A percentile compares a stretch with the other conserved stretches of the same genome.
These are phyloP conservation scores for Trichoderma arundinaceum DNA, from an alignment of 2,329 filamentous ascomycete species.

Conservation along the genomic window DNA sequence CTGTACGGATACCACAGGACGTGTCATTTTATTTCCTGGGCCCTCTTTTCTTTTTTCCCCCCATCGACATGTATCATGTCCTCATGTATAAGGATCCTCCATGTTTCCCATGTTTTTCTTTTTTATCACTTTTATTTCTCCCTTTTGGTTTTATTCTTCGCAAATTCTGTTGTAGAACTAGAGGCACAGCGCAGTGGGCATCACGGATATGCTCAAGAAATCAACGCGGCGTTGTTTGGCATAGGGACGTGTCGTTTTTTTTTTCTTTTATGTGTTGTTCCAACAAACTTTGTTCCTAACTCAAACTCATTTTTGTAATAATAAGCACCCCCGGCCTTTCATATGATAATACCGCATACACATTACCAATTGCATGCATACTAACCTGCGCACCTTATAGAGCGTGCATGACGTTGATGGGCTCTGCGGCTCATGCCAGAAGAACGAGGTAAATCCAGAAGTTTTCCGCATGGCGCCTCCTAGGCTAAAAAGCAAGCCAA, in stretches of 20 bases:
- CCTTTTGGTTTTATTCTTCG: neutral
- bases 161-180: slow-evolving; percentile 25
- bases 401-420: slow-evolving; percentile 12
- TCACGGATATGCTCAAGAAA: neutral
- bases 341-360: slow-evolving; percentile 16
- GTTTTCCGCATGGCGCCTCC: slow-evolving; percentile 9
- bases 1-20: slow-evolving; percentile 26
- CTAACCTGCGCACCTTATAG: neutral
- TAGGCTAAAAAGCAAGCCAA: slow-evolving; percentile 10
- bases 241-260: neutral
- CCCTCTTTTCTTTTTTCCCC: neutral
- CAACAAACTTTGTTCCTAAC: neutral
- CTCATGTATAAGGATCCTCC: slow-evolving; percentile 15
- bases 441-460: neutral
- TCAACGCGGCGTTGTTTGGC: slow-evolving; percentile 23
- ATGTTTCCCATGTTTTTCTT: slow-evolving; percentile 12
- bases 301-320: neutral
- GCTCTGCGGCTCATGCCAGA: neutral
- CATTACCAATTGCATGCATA: neutral
- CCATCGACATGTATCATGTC: slow-evolving; percentile 8
- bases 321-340: neutral
- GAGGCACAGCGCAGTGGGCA: slow-evolving; percentile 11
- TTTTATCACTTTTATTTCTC: neutral
- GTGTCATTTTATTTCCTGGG: neutral
- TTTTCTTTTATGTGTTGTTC: neutral